Base-by-base conservation (phyloP, 495 filamentous ascomycete genomes). In the Xylaria cubensis region DNA sequence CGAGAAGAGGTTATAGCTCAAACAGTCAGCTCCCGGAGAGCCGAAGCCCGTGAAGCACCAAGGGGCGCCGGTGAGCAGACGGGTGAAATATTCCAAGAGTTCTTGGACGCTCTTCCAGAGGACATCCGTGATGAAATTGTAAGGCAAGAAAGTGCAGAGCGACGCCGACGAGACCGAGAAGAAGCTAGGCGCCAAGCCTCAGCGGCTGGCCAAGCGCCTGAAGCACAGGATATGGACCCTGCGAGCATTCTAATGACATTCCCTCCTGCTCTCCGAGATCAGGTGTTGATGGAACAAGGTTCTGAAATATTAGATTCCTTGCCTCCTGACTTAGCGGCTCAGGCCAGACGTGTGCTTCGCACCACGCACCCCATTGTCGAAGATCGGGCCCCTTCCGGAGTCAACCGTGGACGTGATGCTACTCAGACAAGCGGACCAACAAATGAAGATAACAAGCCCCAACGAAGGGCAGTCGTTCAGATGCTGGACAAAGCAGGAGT, bases 401-500 rank as follows among this genome's bases (percentile, higher is more conserved):
- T 21, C 69, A 76, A 32, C 41, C 80, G 66, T 73, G 81, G 62
- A 26, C 58, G 81, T 78, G 64, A 75, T 55, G 67, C 59, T 36
- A 77, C 78, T 41, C 82, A 81, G 19, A 26, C 69, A 6, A 73
- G 74, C 2, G 77, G 76, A 66, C 67, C 74, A 26, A 73, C 73
- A 12, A 82, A 79, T 19, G 75, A 66, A 39, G 82, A 86, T 39
- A 61, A 62, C 29, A 97, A 97, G 81, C 86, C 89, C 32, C 89
- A 91, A 73, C 88, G 93, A 69, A 90, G 90, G 75, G 91, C 92
- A 29, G 91, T 94, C 64, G 90, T 97, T 41, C 96, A 99, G 81
- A 97, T 98, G 91, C 89, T 98, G 6, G 97, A 99, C 82, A 98
- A 97, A 79, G 87, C 94, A 67, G 96, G 96, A 34, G 90, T 99